Evolutionary conservation across 306 rosid species (phyloP).

Genomic region (Hippophae gyantsensis): DNA sequence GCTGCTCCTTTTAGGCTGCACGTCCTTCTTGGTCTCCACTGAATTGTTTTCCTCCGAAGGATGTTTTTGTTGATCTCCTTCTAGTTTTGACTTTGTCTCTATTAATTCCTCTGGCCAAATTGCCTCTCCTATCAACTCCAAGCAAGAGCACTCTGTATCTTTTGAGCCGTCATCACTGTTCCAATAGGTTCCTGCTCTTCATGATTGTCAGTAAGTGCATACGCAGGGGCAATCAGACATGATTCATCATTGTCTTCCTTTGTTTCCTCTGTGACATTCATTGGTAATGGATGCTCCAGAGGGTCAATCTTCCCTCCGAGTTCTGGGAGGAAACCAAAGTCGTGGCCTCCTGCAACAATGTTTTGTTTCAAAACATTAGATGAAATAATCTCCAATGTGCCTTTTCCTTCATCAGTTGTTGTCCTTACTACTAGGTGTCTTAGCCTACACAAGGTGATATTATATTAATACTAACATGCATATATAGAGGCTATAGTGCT

Average conservation of each 20-base stretch:
- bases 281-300: neutral
- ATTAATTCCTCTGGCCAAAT: conserved; percentile 26
- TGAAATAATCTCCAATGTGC: too few relatives aligned
- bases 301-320: too few relatives aligned
- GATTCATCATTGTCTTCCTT: neutral
- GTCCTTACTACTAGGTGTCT: too few relatives aligned
- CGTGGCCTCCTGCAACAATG: too few relatives aligned
- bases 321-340: too few relatives aligned
- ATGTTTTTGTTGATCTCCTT: conserved; percentile 1
- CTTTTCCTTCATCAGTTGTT: too few relatives aligned
- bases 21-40: neutral
- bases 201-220: neutral
- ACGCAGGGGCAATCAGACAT: neutral
- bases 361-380: too few relatives aligned
- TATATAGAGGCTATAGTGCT: too few relatives aligned
- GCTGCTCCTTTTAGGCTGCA: neutral
- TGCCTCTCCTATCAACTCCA: conserved; percentile 19
- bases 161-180: conserved; percentile 16
- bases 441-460: too few relatives aligned
- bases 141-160: conserved; percentile 19
- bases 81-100: conserved; percentile 7
- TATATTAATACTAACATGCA: too few relatives aligned
- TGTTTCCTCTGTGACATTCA: neutral
- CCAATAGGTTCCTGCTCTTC: neutral
- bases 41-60: neutral